Evolutionary conservation across 768 basidiomycete genomes (phyloP), one percentile per base, ranked within the genome.

Genomic region (Rubroboletus satanas): DNA sequence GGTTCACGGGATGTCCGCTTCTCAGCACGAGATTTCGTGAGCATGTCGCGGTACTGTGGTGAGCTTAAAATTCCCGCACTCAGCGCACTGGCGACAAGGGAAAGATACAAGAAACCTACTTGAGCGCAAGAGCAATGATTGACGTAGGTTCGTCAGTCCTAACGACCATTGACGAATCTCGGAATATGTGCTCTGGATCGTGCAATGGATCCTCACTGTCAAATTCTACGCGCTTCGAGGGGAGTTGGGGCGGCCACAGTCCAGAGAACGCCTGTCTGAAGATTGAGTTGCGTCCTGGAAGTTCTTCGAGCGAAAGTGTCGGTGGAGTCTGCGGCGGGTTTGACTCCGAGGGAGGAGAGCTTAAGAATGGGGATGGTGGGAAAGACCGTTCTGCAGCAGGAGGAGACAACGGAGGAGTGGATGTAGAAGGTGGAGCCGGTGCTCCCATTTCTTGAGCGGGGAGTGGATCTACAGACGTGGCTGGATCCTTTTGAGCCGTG

Each of bases 121-220:
- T 91, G 46, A 99, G 73, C 6, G 93, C 92, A 53, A 98, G 84
- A 7, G 97, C 95, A 59, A 98, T 94, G 65, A 98, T 97, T 17
- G 96, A 98, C 0, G 95, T 97, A 3, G 96, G 97, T 66, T 99
- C 97, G 68, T 98, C 94, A 18, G 93, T 93, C 18, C 96, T 82
- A 18, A 99, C 88, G 48, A 98, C 86, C 83, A 98, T 95, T 2
- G 88, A 86, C 15, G 92, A 93, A 65, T 96, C 95, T 36, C 91
- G 81, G 74, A 97, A 98, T 45, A 98, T 87, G 66, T 98, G 93
- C 64, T 98, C 95, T 1, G 86, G 86, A 66, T 92, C 88, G 57
- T 80, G 79, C 69, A 86, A 79, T 5, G 82, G 81, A 63, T 90
- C 87, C 11, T 88, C 86, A 5, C 52, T 75, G 63, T 87, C 83